Conservation (phyloP, 2,329 filamentous ascomycete species). For the Xylariomycetidae sp. region DNA sequence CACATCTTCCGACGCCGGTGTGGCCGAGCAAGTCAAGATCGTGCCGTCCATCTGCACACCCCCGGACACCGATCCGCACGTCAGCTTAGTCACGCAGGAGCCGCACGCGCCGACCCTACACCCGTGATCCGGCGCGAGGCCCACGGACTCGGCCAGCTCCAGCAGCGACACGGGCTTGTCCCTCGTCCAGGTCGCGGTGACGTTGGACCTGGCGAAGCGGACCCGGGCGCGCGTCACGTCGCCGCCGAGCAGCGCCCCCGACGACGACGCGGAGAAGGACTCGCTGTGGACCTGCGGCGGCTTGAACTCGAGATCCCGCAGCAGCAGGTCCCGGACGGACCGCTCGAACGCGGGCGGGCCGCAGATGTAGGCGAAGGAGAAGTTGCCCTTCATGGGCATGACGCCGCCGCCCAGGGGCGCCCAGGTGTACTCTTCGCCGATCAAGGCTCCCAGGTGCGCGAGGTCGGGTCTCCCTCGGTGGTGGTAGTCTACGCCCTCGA, state of each 20-base stretch:
- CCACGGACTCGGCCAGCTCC: conserved; percentile 18
- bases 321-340: conserved; percentile 7
- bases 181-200: conserved; percentile 12
- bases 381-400: conserved; percentile 10
- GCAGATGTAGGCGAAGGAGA: conserved; percentile 14
- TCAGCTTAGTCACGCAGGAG: conserved; percentile 17
- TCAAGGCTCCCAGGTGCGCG: conserved; percentile 7
- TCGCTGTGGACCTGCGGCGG: conserved; percentile 15
- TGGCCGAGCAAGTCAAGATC: conserved; percentile 17
- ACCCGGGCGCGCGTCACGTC: conserved; percentile 13
- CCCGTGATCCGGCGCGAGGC: conserved; percentile 19
- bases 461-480: conserved; percentile 12
- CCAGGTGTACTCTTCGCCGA: conserved; percentile 12
- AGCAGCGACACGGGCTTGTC: conserved; percentile 14
- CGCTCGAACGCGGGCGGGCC: conserved; percentile 14
- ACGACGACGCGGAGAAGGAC: conserved; percentile 10
- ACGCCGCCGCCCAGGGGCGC: conserved; percentile 10
- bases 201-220: conserved; percentile 13
- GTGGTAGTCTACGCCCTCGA: conserved; percentile 11
- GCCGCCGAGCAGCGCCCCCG: conserved; percentile 6
- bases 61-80: conserved; percentile 15
- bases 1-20: conserved; percentile 14
- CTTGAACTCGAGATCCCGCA: conserved; percentile 4
- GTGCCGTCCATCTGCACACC: conserved; percentile 17
- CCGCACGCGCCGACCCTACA: conserved; percentile 18